These are phyloP conservation scores for Crithidia acanthocephali DNA, from an alignment of 208 protist genomes.

Conservation along the genomic window DNA sequence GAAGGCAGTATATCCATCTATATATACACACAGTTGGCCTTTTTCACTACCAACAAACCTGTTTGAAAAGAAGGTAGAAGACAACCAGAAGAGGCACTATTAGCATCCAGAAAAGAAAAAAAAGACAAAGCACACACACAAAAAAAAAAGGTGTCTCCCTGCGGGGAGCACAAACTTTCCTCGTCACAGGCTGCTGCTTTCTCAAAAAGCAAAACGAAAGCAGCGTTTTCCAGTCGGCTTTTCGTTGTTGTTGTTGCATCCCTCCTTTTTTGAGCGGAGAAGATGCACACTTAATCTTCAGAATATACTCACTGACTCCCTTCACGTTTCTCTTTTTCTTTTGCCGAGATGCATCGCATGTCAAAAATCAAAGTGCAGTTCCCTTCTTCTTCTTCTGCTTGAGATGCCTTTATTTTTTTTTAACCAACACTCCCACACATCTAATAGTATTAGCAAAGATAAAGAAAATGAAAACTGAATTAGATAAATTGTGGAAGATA, in stretches of 20 bases:
- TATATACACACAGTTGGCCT: neutral
- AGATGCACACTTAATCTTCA: no score
- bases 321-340: neutral
- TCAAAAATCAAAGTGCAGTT: neutral
- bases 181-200: neutral
- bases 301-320: neutral
- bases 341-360: no score
- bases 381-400: neutral
- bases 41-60: neutral
- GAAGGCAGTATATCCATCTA: neutral
- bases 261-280: no score
- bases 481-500: neutral
- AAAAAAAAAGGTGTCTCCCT: neutral
- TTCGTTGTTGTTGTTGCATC: no score
- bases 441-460: neutral
- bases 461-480: neutral
- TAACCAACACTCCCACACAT: neutral
- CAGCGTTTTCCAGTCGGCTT: no score
- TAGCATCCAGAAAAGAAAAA: slow-evolving; percentile 3
- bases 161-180: neutral
- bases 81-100: slow-evolving; percentile 2
- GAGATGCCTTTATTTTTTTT: neutral
- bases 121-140: neutral
- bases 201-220: neutral
- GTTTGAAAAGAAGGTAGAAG: neutral